Percentiles rank a stretch among this genome's conserved stretches.
Evolutionary conservation across 352 stramenopile species (phyloP).

Genomic region (Stramenopiles sp.): DNA sequence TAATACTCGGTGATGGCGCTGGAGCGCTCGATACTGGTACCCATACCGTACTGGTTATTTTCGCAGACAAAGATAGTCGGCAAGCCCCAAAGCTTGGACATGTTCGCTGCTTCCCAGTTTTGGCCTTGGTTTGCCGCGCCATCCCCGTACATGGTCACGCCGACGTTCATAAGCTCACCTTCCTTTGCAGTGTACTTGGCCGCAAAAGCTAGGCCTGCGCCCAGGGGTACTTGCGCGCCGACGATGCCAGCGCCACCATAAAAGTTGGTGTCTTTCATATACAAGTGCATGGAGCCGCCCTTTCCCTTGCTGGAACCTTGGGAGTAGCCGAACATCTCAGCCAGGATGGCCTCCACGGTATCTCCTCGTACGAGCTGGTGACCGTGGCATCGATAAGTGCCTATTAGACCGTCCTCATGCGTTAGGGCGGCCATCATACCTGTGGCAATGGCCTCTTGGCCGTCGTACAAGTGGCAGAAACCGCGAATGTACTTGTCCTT

Average conservation of each 20-base stretch:
- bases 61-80: constrained; percentile 99
- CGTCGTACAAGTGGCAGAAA: constrained; percentile 99
- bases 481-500: constrained; percentile 84
- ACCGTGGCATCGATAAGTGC: constrained; percentile 97
- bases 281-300: constrained; percentile 98
- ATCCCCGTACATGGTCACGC: constrained; percentile 94
- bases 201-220: constrained; percentile 88
- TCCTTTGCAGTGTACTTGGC: constrained; percentile 93
- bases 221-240: constrained; percentile 91
- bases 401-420: constrained; percentile 91
- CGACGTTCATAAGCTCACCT: constrained; percentile 46
- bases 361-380: constrained; percentile 80
- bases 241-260: constrained; percentile 96
- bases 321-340: constrained; percentile 84
- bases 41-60: constrained; percentile 99
- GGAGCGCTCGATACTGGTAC: constrained; percentile 87
- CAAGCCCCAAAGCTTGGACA: constrained; percentile 92
- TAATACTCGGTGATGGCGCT: constrained; percentile 96
- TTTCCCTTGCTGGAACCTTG: constrained; percentile 75
- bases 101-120: constrained; percentile 90
- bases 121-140: constrained; percentile 98
- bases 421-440: constrained; percentile 85
- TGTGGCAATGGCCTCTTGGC: constrained; percentile 94
- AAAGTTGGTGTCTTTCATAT: constrained; percentile 95
- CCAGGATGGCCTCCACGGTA: constrained; percentile 70